Percentiles rank a stretch among this genome's conserved stretches.
phyloP scores from a whole-genome alignment of 2,329 filamentous ascomycete genomes.

The Dothideomycetidae sp. region DNA sequence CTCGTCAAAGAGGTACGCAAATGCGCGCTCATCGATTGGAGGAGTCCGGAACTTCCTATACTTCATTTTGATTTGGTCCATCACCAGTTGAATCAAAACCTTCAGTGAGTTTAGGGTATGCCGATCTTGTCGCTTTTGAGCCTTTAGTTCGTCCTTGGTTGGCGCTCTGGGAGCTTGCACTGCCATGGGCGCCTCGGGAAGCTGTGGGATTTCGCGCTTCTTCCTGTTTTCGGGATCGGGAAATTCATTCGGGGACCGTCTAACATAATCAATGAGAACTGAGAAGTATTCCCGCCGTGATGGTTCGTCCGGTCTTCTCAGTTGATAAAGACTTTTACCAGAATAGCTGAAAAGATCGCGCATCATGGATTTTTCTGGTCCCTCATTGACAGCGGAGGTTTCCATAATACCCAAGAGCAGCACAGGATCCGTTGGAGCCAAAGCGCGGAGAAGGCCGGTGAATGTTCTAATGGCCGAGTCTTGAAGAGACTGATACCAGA shows the following conservation, averaged over 20 bases:
- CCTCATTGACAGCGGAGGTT: conserved; percentile 28
- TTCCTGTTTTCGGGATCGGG: conserved; percentile 77
- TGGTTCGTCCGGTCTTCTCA: conserved; percentile 48
- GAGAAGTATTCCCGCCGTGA: conserved; percentile 68
- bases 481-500: conserved; percentile 66
- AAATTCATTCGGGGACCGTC: conserved; percentile 68
- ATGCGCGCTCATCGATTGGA: conserved; percentile 57
- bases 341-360: conserved; percentile 78
- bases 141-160: conserved; percentile 67
- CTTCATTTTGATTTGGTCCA: conserved; percentile 87
- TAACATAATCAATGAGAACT: conserved; percentile 59
- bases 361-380: conserved; percentile 50
- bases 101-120: conserved; percentile 77
- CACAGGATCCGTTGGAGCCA: conserved; percentile 82
- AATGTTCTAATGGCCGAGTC: conserved; percentile 60
- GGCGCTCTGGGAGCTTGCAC: conserved; percentile 43
- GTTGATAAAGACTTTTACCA: conserved; percentile 56
- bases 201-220: conserved; percentile 63
- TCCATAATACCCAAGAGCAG: conserved; percentile 79
- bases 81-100: conserved; percentile 78
- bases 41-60: conserved; percentile 80
- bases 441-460: conserved; percentile 61
- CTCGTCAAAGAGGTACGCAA: conserved; percentile 74
- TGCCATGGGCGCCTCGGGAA: conserved; percentile 50
- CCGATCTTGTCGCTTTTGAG: conserved; percentile 66